Percentiles rank a stretch among this genome's conserved stretches.
These are phyloP conservation scores for Cladophialophora psammophila DNA, from an alignment of 2,329 filamentous ascomycete genomes.

Conservation along the genomic window DNA sequence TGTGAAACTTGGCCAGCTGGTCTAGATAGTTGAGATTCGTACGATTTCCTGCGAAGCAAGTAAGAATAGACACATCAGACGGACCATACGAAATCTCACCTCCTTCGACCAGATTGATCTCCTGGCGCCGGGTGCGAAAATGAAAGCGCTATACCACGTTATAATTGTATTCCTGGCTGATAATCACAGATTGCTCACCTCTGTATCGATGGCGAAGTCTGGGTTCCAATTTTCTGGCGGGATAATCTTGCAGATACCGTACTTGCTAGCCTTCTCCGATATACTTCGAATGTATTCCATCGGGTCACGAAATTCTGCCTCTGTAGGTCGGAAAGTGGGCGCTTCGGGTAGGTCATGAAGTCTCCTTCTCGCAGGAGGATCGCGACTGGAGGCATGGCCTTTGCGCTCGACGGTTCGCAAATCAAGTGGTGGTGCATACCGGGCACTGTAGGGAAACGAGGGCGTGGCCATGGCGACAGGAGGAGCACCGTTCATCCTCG, in stretches of 20 bases:
- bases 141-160: constrained; percentile 77
- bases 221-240: constrained; percentile 95
- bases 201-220: constrained; percentile 93
- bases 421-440: constrained; percentile 75
- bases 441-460: constrained; percentile 68
- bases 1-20: constrained; percentile 93
- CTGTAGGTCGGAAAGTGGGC: constrained; percentile 86
- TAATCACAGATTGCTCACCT: constrained; percentile 66
- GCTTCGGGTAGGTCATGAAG: constrained; percentile 88
- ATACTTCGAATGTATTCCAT: constrained; percentile 95
- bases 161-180: constrained; percentile 1
- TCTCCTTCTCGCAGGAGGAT: constrained; percentile 77
- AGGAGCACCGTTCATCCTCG: constrained; percentile 52
- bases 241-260: constrained; percentile 94
- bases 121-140: constrained; percentile 93
- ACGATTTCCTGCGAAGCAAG: constrained; percentile 74
- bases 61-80: constrained; percentile 9
- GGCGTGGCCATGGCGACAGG: constrained; percentile 53
- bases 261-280: constrained; percentile 80
- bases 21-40: constrained; percentile 96
- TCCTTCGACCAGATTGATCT: constrained; percentile 97
- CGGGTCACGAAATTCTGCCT: constrained; percentile 94
- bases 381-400: constrained; percentile 78
- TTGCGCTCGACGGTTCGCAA: constrained; percentile 89
- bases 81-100: constrained; percentile 65